A percentile compares a stretch with the other conserved stretches of the same genome.
phyloP scores from a whole-genome alignment of 192 early-diverging fungal genomes.

The Coemansia sp. region DNA sequence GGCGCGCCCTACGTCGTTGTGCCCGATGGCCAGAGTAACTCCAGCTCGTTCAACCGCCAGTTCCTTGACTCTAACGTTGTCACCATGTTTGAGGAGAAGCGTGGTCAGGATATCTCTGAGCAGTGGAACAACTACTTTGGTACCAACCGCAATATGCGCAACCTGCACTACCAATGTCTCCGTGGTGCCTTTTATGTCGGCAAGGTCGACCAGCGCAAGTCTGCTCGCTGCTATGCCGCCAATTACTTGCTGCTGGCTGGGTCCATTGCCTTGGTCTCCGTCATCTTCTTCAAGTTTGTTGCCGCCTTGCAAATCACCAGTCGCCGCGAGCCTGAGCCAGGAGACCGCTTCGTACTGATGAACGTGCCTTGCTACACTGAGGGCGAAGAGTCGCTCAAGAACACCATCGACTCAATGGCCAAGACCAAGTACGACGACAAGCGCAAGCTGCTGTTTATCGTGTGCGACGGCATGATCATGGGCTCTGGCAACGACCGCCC shows the following conservation, averaged over 20 bases:
- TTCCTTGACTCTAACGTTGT: conserved; percentile 67
- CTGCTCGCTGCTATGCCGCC: conserved; percentile 75
- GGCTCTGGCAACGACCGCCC: conserved; percentile 96
- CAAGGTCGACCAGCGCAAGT: conserved; percentile 82
- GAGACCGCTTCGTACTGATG: conserved; percentile 89
- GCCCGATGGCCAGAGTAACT: conserved; percentile 38
- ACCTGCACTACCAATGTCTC: conserved; percentile 72
- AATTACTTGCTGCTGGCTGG: conserved; percentile 85
- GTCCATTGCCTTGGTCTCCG: conserved; percentile 80
- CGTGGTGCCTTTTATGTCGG: conserved; percentile 86
- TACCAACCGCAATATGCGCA: conserved; percentile 43
- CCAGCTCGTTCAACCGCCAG: conserved; percentile 41
- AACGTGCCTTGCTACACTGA: conserved; percentile 99
- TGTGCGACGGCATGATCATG: conserved; percentile 97
- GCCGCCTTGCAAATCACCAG: conserved; percentile 87
- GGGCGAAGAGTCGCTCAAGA: conserved; percentile 89
- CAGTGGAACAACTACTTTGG: conserved; percentile 62
- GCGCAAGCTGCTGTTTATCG: conserved; percentile 94
- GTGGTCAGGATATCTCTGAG: conserved; percentile 66
- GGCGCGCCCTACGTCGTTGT: conserved; percentile 53
- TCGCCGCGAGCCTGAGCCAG: conserved; percentile 76
- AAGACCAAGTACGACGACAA: conserved; percentile 94
- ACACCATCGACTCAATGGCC: conserved; percentile 93
- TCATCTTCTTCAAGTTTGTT: conserved; percentile 94
- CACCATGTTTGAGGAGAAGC: conserved; percentile 65